Percentiles rank a stretch among this genome's conserved stretches.
These are phyloP conservation scores for Micromonas pusilla DNA, from an alignment of 139 green algal genomes.

Conservation along the genomic window DNA sequence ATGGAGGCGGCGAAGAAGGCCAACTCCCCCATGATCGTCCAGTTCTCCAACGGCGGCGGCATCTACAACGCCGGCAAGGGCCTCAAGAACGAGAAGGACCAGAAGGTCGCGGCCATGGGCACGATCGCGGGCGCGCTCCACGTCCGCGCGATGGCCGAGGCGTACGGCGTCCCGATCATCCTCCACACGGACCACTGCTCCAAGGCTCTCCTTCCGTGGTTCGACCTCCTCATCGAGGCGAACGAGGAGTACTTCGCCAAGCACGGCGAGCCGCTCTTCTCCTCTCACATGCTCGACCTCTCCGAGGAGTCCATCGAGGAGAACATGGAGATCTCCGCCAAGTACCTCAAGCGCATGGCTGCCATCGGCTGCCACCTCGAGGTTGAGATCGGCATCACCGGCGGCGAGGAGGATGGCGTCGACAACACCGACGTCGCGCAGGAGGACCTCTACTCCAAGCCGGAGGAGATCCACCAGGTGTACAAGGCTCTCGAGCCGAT, in stretches of 20 bases:
- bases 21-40: constrained; percentile 40
- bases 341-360: constrained; percentile 42
- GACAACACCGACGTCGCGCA: constrained; percentile 40
- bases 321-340: constrained; percentile 45
- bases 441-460: constrained; percentile 44
- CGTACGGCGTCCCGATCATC: constrained; percentile 40
- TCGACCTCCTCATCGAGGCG: constrained; percentile 40
- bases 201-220: constrained; percentile 44
- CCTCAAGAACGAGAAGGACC: constrained; percentile 23
- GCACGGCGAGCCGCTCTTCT: constrained; percentile 38
- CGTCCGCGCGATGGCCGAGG: constrained; percentile 26
- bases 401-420: constrained; percentile 46
- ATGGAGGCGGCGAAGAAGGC: constrained; percentile 35
- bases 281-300: constrained; percentile 43
- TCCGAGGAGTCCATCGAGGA: constrained; percentile 42
- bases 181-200: constrained; percentile 47
- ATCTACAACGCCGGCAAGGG: constrained; percentile 31
- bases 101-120: constrained; percentile 27
- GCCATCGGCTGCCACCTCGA: constrained; percentile 39
- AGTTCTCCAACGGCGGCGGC: constrained; percentile 39
- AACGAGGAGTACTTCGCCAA: constrained; percentile 42
- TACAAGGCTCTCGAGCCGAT: constrained; percentile 39
- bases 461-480: constrained; percentile 42
- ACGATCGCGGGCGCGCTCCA: constrained; percentile 27
- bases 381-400: constrained; percentile 45